These are phyloP conservation scores for Senna tora DNA, from an alignment of 306 rosid species.

Conservation along the genomic window DNA sequence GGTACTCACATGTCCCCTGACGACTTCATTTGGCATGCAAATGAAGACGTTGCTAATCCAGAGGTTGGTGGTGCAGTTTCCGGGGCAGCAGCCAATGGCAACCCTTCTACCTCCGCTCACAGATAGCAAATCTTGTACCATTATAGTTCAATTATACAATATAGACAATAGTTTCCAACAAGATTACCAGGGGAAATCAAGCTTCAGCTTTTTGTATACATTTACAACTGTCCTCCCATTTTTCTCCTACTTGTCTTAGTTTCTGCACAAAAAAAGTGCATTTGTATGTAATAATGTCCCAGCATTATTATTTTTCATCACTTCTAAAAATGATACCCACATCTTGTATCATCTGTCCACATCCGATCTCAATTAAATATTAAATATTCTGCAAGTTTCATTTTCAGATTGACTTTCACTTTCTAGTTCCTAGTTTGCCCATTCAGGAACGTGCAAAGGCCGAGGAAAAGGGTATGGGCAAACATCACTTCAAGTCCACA, in stretches of 20 bases:
- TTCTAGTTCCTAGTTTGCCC: background rate
- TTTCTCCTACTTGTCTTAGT: slow-evolving; percentile 29
- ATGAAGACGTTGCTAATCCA: slow-evolving; percentile 53
- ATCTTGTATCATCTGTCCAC: background rate
- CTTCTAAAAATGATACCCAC: background rate
- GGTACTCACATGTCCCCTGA: slow-evolving; percentile 82
- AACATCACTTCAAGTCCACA: background rate
- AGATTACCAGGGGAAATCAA: slow-evolving; percentile 33
- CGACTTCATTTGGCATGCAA: slow-evolving; percentile 83
- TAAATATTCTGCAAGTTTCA: background rate
- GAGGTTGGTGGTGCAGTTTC: slow-evolving; percentile 51
- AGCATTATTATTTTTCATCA: background rate
- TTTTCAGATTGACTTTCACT: background rate
- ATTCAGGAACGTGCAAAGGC: background rate
- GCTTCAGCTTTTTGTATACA: slow-evolving; percentile 35
- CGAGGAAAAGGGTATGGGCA: background rate
- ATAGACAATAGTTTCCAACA: slow-evolving; percentile 26
- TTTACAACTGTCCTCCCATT: slow-evolving; percentile 36
- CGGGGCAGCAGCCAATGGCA: slow-evolving; percentile 58
- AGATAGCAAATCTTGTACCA: slow-evolving; percentile 62
- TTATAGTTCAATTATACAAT: slow-evolving; percentile 34
- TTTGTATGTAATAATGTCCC: slow-evolving; percentile 46
- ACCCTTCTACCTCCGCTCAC: slow-evolving; percentile 72
- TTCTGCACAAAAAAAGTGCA: slow-evolving; percentile 40
- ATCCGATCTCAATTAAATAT: background rate